A percentile compares a stretch with the other conserved stretches of the same genome.
Conservation (phyloP, 108 stramenopile species). For the Ochromonas danica region DNA sequence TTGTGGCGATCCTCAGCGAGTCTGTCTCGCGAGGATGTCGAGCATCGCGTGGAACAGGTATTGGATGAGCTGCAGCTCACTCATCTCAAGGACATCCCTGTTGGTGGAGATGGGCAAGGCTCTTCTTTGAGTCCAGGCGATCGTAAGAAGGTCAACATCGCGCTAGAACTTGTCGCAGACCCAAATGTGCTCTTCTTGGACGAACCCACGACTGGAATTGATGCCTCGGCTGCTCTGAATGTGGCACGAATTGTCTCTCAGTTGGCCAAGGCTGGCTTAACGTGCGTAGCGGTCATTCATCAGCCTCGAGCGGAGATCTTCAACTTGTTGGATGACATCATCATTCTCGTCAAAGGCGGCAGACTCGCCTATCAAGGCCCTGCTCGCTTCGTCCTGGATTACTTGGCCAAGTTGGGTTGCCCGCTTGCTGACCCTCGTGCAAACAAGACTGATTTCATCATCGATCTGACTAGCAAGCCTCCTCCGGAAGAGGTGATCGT, state of each 20-base stretch:
- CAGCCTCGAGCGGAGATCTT: slow-evolving; percentile 36
- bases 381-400: not conserved
- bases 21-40: not conserved
- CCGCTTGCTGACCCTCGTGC: not conserved
- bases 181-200: slow-evolving; percentile 61
- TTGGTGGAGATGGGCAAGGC: slow-evolving; percentile 19
- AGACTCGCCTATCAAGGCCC: slow-evolving; percentile 17
- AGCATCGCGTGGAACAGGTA: slow-evolving; percentile 23
- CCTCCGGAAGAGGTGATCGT: not conserved
- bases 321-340: slow-evolving; percentile 27
- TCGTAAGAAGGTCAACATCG: slow-evolving; percentile 69
- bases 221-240: slow-evolving; percentile 55
- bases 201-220: slow-evolving; percentile 57
- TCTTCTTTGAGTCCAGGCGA: slow-evolving; percentile 42
- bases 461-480: not conserved
- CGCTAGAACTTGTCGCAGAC: slow-evolving; percentile 61
- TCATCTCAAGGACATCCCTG: not conserved
- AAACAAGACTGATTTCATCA: slow-evolving; percentile 27
- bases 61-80: slow-evolving; percentile 12
- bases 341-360: slow-evolving; percentile 18
- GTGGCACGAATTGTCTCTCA: slow-evolving; percentile 56
- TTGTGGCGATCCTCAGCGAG: not conserved
- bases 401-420: not conserved
- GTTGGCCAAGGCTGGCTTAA: slow-evolving; percentile 49
- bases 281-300: slow-evolving; percentile 38